Conservation (phyloP, 108 stramenopile species). For the Nitzschia sp. region DNA sequence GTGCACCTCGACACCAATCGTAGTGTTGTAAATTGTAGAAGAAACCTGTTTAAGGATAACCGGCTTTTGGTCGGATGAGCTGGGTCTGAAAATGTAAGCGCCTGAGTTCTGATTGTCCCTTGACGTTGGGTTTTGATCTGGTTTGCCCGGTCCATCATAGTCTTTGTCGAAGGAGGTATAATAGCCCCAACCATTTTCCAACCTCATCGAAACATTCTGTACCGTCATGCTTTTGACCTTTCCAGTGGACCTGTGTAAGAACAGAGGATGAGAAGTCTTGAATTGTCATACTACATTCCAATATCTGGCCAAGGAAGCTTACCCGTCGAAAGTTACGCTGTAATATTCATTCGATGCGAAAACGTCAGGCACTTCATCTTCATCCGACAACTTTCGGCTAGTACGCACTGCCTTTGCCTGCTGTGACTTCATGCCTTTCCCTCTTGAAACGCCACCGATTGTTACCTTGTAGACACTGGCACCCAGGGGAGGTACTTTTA, state of each 20-base stretch:
- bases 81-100: conserved; percentile 96
- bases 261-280: not conserved
- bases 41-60: conserved; percentile 6
- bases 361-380: not conserved
- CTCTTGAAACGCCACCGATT: no score
- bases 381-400: not conserved
- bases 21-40: conserved; percentile 4
- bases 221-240: conserved; percentile 1
- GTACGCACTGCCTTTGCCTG: no score
- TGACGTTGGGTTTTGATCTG: not conserved
- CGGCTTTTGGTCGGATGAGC: conserved; percentile 45
- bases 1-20: conserved; percentile 67
- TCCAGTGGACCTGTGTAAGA: conserved; percentile 1
- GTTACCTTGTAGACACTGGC: conserved; percentile 20
- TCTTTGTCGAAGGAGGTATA: conserved; percentile 27
- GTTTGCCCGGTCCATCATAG: conserved; percentile 4
- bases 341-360: conserved; percentile 1
- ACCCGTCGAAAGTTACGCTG: conserved; percentile 12
- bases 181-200: conserved; percentile 25
- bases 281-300: not conserved
- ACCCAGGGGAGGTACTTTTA: conserved; percentile 18
- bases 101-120: conserved; percentile 74
- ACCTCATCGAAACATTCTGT: not conserved
- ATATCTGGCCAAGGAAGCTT: not conserved
- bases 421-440: no score